These are phyloP conservation scores for Arthrobotrys sinensis DNA, from an alignment of 2,329 filamentous ascomycete species.

Conservation along the genomic window DNA sequence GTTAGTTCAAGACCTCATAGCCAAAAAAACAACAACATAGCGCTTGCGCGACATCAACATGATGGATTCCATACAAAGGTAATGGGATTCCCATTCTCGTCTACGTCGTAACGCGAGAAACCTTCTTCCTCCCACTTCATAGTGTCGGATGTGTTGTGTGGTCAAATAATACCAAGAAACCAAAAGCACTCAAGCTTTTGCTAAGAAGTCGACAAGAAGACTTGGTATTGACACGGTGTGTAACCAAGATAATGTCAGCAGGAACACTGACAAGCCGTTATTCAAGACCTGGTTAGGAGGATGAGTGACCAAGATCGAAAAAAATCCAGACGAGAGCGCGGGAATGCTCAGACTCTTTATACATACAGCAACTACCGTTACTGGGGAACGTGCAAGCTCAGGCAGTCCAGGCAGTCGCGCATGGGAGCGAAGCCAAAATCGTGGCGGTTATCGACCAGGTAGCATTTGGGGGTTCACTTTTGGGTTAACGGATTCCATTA, in stretches of 20 bases:
- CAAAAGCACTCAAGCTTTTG: constrained; percentile 50
- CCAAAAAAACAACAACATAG: background rate
- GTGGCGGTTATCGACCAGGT: constrained; percentile 42
- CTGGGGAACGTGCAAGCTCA: constrained; percentile 11
- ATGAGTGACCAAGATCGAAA: constrained; percentile 32
- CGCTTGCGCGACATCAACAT: background rate
- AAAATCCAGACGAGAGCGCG: background rate
- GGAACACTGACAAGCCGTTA: constrained; percentile 9
- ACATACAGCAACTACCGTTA: constrained; percentile 5
- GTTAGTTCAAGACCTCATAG: constrained; percentile 1
- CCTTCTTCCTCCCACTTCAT: constrained; percentile 61
- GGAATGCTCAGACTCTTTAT: constrained; percentile 30
- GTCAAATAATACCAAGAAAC: background rate
- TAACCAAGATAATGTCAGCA: constrained; percentile 15
- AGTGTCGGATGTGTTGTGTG: constrained; percentile 21
- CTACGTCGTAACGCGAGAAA: constrained; percentile 58
- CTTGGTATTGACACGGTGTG: constrained; percentile 32
- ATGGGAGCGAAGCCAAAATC: background rate
- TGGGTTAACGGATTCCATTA: constrained; percentile 26
- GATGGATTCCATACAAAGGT: constrained; percentile 42
- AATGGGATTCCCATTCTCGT: constrained; percentile 53
- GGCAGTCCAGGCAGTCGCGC: constrained; percentile 45
- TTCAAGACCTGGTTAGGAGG: constrained; percentile 21
- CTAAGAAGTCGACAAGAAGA: constrained; percentile 47
- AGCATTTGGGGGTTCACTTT: constrained; percentile 30